Evolutionary conservation across 495 filamentous ascomycete genomes (phyloP).

Genomic region (Tuber brumale): DNA sequence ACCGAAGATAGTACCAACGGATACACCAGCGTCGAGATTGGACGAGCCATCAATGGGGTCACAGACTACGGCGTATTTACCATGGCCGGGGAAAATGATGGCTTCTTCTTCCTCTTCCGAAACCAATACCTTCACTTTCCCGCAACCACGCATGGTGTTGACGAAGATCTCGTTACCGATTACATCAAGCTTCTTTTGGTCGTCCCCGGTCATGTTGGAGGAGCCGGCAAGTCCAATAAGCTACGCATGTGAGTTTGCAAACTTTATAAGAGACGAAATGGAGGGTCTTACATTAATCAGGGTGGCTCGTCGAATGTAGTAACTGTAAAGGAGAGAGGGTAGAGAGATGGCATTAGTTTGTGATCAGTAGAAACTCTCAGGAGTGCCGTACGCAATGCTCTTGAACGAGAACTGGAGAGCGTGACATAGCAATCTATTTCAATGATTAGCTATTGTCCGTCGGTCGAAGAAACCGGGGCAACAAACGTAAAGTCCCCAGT

Average conservation of each 20-base stretch:
- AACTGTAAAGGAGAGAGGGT: constrained; percentile 42
- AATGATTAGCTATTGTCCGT: constrained; percentile 11
- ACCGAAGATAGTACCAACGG: constrained; percentile 95
- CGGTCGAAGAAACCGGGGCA: constrained; percentile 15
- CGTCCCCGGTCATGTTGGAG: constrained; percentile 90
- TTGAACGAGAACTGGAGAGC: constrained; percentile 99
- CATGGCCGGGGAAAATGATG: constrained; percentile 79
- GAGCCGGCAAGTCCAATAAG: constrained; percentile 90
- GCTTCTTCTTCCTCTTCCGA: constrained; percentile 94
- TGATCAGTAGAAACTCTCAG: background rate
- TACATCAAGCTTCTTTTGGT: constrained; percentile 99
- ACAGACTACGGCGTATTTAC: constrained; percentile 91
- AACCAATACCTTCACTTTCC: constrained; percentile 80
- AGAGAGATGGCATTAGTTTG: constrained; percentile 14
- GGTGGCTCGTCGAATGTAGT: constrained; percentile 97
- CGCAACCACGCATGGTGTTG: constrained; percentile 82
- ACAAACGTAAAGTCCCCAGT: constrained; percentile 96
- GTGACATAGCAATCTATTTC: constrained; percentile 77
- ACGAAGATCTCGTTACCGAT: constrained; percentile 98
- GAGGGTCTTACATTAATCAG: constrained; percentile 63
- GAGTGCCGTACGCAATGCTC: constrained; percentile 62
- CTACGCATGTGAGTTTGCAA: constrained; percentile 20
- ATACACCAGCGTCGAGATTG: constrained; percentile 96
- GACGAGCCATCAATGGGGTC: constrained; percentile 97
- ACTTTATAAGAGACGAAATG: background rate